Percentiles rank a stretch among this genome's conserved stretches.
phyloP scores from a whole-genome alignment of 768 basidiomycete genomes.

The Lyophyllum atratum region DNA sequence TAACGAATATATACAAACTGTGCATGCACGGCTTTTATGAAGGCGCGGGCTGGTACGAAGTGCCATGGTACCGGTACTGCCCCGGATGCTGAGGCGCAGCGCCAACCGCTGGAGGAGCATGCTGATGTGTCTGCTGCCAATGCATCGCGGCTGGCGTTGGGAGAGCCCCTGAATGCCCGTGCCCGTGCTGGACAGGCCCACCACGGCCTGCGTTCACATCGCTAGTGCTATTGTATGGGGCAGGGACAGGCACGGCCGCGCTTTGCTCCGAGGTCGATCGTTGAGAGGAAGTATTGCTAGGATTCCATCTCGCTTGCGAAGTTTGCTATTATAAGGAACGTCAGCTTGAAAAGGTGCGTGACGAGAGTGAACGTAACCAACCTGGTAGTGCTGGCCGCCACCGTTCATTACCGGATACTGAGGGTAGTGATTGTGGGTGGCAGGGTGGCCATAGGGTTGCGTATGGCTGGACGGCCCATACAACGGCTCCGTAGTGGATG shows the following conservation, averaged over 20 bases:
- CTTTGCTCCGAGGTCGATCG: slow-evolving; percentile 11
- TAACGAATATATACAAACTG: slow-evolving; percentile 12
- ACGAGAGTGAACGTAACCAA: neutral
- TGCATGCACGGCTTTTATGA: slow-evolving; percentile 14
- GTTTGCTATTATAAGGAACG: slow-evolving; percentile 3
- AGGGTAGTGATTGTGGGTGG: slow-evolving; percentile 14
- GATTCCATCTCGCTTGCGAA: slow-evolving; percentile 20
- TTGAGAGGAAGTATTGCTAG: slow-evolving; percentile 20
- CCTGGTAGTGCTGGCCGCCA: slow-evolving; percentile 16
- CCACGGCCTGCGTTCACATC: slow-evolving; percentile 16
- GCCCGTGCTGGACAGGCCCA: neutral
- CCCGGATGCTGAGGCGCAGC: slow-evolving; percentile 8
- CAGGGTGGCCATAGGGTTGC: slow-evolving; percentile 23
- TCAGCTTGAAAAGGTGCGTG: neutral
- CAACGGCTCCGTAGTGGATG: slow-evolving; percentile 20
- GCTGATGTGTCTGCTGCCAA: slow-evolving; percentile 18
- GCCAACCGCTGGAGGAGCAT: slow-evolving; percentile 19
- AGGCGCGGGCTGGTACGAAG: slow-evolving; percentile 30
- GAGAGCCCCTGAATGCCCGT: neutral
- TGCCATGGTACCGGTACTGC: slow-evolving; percentile 33
- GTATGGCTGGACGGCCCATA: slow-evolving; percentile 20
- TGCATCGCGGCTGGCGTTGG: neutral
- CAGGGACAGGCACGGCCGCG: neutral
- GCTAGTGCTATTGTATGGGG: slow-evolving; percentile 14
- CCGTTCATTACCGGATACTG: slow-evolving; percentile 16